phyloP scores from a whole-genome alignment of 1,284 basidiomycete genomes.

The Hortiboletus rubellus region DNA sequence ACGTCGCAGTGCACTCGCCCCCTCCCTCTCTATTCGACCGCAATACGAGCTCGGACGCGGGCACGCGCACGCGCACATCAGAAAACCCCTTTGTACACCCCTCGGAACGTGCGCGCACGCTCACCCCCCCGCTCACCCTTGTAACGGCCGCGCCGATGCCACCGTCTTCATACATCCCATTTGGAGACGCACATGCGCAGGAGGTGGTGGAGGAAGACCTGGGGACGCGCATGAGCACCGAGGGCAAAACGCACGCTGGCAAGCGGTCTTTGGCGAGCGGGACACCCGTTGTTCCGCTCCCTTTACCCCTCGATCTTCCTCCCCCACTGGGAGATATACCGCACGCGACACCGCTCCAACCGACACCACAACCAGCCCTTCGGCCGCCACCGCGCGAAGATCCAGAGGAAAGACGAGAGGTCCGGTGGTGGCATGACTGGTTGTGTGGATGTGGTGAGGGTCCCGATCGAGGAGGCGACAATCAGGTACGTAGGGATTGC shows the following conservation, averaged over 20 bases:
- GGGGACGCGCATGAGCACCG: slow-evolving; percentile 28
- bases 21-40: slow-evolving; percentile 34
- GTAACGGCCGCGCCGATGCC: slow-evolving; percentile 3
- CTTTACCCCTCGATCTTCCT: slow-evolving; percentile 58
- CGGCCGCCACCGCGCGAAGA: slow-evolving; percentile 20
- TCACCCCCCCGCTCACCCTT: slow-evolving; percentile 2
- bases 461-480: slow-evolving; percentile 63
- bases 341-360: slow-evolving; percentile 39
- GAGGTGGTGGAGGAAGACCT: slow-evolving; percentile 13
- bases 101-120: slow-evolving; percentile 26
- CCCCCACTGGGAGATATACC: slow-evolving; percentile 36
- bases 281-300: slow-evolving; percentile 39
- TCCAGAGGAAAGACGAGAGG: slow-evolving; percentile 31
- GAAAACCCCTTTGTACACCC: slow-evolving; percentile 57
- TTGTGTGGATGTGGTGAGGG: slow-evolving; percentile 75
- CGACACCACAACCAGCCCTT: slow-evolving; percentile 40
- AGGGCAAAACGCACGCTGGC: not conserved
- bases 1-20: slow-evolving; percentile 40
- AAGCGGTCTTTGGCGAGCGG: slow-evolving; percentile 23
- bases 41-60: slow-evolving; percentile 18
- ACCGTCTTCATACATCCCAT: slow-evolving; percentile 42
- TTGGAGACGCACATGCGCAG: slow-evolving; percentile 41
- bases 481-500: slow-evolving; percentile 53
- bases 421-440: slow-evolving; percentile 82
- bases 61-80: not conserved